phyloP scores from a whole-genome alignment of 148 eudicot genomes.

The Heliamphora exappendiculata region DNA sequence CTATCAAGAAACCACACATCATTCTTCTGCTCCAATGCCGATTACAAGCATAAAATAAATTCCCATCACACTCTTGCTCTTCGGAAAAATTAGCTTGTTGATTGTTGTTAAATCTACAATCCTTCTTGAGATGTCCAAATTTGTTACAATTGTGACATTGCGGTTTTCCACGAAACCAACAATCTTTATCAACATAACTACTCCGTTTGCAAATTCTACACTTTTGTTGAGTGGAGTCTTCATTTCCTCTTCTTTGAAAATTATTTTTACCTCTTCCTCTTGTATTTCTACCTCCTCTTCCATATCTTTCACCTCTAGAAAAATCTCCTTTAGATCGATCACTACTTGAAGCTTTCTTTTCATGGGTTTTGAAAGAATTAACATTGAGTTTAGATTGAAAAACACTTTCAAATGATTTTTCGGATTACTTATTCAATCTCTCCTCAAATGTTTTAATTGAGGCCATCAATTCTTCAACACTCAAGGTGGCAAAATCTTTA shows the following conservation, averaged over 20 bases:
- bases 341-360: too few relatives aligned
- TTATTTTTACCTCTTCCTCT: background rate
- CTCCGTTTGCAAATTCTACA: too few relatives aligned
- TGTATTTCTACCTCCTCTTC: background rate
- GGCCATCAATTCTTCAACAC: background rate
- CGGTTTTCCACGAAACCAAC: slow-evolving; percentile 9
- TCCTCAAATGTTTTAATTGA: background rate
- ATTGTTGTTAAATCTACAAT: background rate
- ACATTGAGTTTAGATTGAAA: slow-evolving; percentile 3
- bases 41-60: background rate
- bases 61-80: slow-evolving; percentile 1
- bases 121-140: slow-evolving; percentile 9
- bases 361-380: too few relatives aligned
- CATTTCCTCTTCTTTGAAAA: background rate
- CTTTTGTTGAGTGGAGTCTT: background rate
- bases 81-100: slow-evolving; percentile 6
- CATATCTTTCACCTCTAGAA: background rate
- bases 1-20: background rate
- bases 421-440: background rate
- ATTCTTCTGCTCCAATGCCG: background rate
- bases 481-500: too few relatives aligned
- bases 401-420: background rate
- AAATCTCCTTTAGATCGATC: too few relatives aligned
- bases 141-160: slow-evolving; percentile 1
- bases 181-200: background rate